A percentile compares a stretch with the other conserved stretches of the same genome.
Evolutionary conservation across 73 alveolate species (phyloP).

Genomic region (Paramecium bursaria): DNA sequence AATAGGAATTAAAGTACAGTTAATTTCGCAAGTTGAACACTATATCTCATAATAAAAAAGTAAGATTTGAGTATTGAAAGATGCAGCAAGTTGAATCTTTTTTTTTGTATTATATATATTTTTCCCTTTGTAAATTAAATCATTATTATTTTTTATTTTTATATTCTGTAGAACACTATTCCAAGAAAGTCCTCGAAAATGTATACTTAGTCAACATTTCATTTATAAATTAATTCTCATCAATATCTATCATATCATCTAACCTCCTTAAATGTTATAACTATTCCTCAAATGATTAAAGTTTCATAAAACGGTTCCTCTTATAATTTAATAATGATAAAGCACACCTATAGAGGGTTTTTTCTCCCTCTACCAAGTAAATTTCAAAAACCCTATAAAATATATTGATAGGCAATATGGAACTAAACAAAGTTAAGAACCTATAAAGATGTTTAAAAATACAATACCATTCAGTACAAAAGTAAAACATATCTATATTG

Average conservation of each 20-base stretch:
- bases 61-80: too few species aligned
- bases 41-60: too few species aligned
- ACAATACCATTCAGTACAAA: slow-evolving; percentile 42
- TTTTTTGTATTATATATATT: too few species aligned
- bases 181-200: too few species aligned
- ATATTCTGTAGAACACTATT: too few species aligned
- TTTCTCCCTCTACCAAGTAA: slow-evolving; percentile 26
- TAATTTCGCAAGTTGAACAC: too few species aligned
- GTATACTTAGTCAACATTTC: neutral
- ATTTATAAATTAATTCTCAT: slow-evolving; percentile 17
- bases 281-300: neutral
- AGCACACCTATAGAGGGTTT: slow-evolving; percentile 50
- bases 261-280: neutral
- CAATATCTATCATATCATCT: neutral
- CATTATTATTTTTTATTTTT: too few species aligned
- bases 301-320: neutral
- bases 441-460: neutral
- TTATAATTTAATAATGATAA: slow-evolving; percentile 6
- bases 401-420: slow-evolving; percentile 28
- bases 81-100: too few species aligned
- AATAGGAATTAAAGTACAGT: too few species aligned
- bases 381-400: slow-evolving; percentile 62
- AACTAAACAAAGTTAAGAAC: slow-evolving; percentile 14
- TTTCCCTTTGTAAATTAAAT: too few species aligned
- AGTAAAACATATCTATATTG: slow-evolving; percentile 40